Evolutionary conservation across 441 rosid genomes (phyloP), one percentile per base, ranked within the genome.

Genomic region (Gossypium aridum): DNA sequence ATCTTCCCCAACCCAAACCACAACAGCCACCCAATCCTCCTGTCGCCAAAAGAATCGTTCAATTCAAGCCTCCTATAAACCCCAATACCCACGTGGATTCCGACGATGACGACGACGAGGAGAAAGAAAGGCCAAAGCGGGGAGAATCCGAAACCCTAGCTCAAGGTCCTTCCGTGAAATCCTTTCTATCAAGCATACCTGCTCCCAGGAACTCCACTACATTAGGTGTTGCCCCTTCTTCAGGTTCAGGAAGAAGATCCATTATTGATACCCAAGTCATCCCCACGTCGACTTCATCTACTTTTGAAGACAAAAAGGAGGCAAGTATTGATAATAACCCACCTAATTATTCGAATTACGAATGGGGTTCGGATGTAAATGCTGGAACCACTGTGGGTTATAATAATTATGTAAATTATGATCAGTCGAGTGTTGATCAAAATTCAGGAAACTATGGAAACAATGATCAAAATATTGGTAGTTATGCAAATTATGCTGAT

Each of bases 131-230:
- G 56, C 85, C 83, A 76, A 85, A 74, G 54, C 76, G 83, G 60
- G 83, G 79, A 75, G 85, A 81, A 43, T 76, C 85, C 16, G 77
- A 83, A 6, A 17, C 70, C 4, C 67, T 43, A 12, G 66, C 80
- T 0, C 81, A 80, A 54, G 43, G 79, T 68, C 75, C 87, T 10
- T 90, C 97, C 0, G 95, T 87, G 14, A 86, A 22, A 49, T 90
- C 95, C 0, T 91, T 93, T 78, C 81, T 93, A 62, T 93, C 97
- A 1, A 84, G 85, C 65, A 86, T 96, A 65, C 97, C 98, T 0
- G 94, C 93, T 0, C 94, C 97, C 6, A 91, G 76, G 73, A 85
- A 85, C 77, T 88, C 97, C 1, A 78, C 86, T 60, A 57, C 92
- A 1, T 85, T 90, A 23, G 98, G 98, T 9, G 86, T 83, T 62